phyloP scores from a whole-genome alignment of 1,139 yeast genomes.

The Sugiyamaella grinbergsii region DNA sequence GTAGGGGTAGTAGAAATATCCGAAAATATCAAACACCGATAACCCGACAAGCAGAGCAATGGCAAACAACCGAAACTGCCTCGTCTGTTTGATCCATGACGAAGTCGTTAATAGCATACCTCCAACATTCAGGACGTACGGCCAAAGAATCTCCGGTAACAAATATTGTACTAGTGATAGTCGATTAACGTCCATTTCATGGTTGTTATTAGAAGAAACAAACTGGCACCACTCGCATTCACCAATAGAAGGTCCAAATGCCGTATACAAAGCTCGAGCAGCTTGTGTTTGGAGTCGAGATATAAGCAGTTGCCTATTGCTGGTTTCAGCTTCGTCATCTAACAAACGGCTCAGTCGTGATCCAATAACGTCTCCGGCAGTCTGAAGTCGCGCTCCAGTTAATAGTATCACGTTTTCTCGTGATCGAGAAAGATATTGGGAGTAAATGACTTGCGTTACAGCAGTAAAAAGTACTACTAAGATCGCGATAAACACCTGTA shows the following conservation, averaged over 20 bases:
- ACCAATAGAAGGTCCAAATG: conserved; percentile 34
- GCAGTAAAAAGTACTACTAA: conserved; percentile 14
- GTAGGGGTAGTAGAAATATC: conserved; percentile 21
- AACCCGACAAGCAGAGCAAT: conserved; percentile 17
- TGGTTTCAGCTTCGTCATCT: conserved; percentile 14
- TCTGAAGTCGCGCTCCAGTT: conserved; percentile 32
- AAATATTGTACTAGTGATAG: conserved; percentile 30
- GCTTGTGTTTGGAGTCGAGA: conserved; percentile 27
- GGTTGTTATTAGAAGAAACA: conserved; percentile 14
- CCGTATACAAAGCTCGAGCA: conserved; percentile 32
- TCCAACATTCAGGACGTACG: conserved; percentile 30
- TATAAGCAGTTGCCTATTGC: conserved; percentile 24
- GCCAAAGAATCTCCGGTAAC: conserved; percentile 29
- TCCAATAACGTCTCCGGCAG: conserved; percentile 31
- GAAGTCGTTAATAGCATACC: conserved; percentile 30
- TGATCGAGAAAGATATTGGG: not conserved
- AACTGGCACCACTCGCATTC: conserved; percentile 36
- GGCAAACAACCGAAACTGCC: conserved; percentile 28
- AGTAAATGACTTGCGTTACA: conserved; percentile 14
- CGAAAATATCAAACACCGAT: conserved; percentile 22
- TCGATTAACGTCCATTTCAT: conserved; percentile 1
- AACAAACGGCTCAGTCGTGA: conserved; percentile 25
- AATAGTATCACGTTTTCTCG: conserved; percentile 26
- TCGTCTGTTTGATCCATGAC: conserved; percentile 19
- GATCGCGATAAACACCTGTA: conserved; percentile 9